Percentiles rank a stretch among this genome's conserved stretches.
These are phyloP conservation scores for Lachnellula suecica DNA, from an alignment of 2,329 filamentous ascomycete species.

Conservation along the genomic window DNA sequence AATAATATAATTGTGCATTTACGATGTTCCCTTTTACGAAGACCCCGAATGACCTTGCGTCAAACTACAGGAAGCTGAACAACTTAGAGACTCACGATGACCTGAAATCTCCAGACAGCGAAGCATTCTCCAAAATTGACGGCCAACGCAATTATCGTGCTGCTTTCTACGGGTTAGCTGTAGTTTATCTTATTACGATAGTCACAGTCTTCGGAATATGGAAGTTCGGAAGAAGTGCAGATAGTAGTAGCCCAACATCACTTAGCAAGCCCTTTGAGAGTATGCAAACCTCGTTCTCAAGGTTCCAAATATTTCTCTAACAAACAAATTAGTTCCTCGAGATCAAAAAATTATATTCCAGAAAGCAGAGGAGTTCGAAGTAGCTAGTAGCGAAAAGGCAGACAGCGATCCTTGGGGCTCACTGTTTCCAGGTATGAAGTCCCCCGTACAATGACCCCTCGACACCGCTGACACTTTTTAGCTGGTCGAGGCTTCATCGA, in stretches of 20 bases:
- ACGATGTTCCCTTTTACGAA: background rate
- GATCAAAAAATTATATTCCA: background rate
- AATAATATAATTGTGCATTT: background rate
- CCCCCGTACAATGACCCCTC: background rate
- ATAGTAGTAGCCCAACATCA: background rate
- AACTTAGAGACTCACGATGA: background rate
- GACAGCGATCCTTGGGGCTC: background rate
- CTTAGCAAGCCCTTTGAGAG: background rate
- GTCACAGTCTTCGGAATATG: background rate
- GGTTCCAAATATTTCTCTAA: background rate
- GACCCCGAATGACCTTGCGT: background rate
- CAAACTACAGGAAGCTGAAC: background rate
- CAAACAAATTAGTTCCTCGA: background rate
- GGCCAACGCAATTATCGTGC: background rate
- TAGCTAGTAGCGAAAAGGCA: background rate
- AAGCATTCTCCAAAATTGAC: background rate
- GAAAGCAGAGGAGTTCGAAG: background rate
- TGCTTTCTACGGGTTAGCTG: background rate
- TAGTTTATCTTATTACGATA: background rate
- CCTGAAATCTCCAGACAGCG: background rate
- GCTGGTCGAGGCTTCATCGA: conserved; percentile 14
- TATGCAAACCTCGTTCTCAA: background rate
- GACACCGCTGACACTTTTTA: background rate
- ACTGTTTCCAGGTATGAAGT: background rate
- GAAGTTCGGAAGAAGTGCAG: background rate